Evolutionary conservation across 257 asterid genomes (phyloP).

Genomic region (Plantago ovata): DNA sequence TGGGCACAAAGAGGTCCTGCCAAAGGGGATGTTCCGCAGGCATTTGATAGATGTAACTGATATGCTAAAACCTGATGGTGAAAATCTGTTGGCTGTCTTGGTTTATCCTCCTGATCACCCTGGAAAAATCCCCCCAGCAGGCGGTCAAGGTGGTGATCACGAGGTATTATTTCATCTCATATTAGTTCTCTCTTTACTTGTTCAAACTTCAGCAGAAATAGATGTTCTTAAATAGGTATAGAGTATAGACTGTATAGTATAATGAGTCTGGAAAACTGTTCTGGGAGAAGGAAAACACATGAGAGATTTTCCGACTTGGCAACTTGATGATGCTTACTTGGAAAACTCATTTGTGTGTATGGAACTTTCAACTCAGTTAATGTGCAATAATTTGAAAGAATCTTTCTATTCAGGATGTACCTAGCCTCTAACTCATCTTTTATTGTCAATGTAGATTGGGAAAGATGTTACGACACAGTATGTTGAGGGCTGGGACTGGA

Average conservation of each 20-base stretch:
- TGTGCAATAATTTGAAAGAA: neutral
- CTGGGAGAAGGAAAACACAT: neutral
- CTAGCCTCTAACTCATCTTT: constrained; percentile 14
- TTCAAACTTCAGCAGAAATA: constrained; percentile 12
- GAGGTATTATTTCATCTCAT: constrained; percentile 52
- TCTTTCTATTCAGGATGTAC: constrained; percentile 16
- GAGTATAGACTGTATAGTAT: constrained; percentile 1
- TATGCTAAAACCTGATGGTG: constrained; percentile 52
- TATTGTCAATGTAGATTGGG: constrained; percentile 58
- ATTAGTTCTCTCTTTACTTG: neutral
- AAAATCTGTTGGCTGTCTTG: constrained; percentile 82
- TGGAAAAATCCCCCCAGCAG: constrained; percentile 80
- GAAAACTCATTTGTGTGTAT: neutral
- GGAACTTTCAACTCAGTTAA: neutral
- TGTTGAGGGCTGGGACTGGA: constrained; percentile 99
- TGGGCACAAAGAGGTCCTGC: constrained; percentile 80
- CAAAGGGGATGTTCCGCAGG: constrained; percentile 97
- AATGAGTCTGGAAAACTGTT: constrained; percentile 7
- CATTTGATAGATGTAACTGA: constrained; percentile 76
- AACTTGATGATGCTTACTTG: no score
- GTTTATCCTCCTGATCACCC: constrained; percentile 99
- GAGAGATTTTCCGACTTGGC: constrained; percentile 11
- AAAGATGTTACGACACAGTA: constrained; percentile 95
- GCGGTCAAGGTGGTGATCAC: constrained; percentile 99
- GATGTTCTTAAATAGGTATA: neutral